Evolutionary conservation across 805 yeast genomes (phyloP).

Genomic region (Pichia insulana): DNA sequence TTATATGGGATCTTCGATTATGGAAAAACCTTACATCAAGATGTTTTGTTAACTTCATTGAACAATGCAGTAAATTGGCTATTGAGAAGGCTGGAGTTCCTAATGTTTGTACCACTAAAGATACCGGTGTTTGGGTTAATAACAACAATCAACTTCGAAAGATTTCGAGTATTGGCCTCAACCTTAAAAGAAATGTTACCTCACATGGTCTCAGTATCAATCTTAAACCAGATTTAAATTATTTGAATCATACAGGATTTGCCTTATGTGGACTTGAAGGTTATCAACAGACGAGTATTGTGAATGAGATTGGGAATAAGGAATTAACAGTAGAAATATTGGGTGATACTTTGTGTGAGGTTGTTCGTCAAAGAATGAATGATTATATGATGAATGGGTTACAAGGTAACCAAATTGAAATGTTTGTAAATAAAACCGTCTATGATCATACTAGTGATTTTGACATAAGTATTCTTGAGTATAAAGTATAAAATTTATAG

Average conservation of each 20-base stretch:
- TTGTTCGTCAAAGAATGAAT: slow-evolving; percentile 27
- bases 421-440: neutral
- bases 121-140: slow-evolving; percentile 84
- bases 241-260: slow-evolving; percentile 50
- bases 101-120: slow-evolving; percentile 42
- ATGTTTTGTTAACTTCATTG: slow-evolving; percentile 43
- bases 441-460: neutral
- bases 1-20: slow-evolving; percentile 60
- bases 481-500: neutral
- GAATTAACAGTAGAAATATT: slow-evolving; percentile 30
- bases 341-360: slow-evolving; percentile 30
- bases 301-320: slow-evolving; percentile 17
- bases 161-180: slow-evolving; percentile 85
- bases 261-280: slow-evolving; percentile 82
- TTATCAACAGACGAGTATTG: slow-evolving; percentile 47
- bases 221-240: slow-evolving; percentile 61
- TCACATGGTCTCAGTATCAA: slow-evolving; percentile 88
- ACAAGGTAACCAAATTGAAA: neutral
- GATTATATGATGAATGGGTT: slow-evolving; percentile 3
- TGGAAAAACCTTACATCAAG: slow-evolving; percentile 43
- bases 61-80: slow-evolving; percentile 25
- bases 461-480: neutral
- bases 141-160: slow-evolving; percentile 33
- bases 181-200: slow-evolving; percentile 74
- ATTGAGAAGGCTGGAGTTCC: slow-evolving; percentile 29